phyloP scores from a whole-genome alignment of 345 rosid genomes.

The Eucalyptus caleyi region DNA sequence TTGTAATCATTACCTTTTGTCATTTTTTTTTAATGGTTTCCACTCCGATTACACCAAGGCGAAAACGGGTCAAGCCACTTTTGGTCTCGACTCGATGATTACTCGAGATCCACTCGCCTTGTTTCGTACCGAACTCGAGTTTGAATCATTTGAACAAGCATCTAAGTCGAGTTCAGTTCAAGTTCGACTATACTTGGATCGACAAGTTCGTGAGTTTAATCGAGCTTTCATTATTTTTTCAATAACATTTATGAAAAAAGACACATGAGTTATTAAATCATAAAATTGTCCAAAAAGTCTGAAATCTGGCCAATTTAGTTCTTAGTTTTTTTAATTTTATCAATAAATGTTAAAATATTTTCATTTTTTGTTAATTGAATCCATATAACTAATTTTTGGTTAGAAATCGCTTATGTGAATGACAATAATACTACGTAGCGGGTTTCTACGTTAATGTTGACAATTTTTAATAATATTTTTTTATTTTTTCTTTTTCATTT shows the following conservation, averaged over 20 bases:
- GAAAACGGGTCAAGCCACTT: neutral
- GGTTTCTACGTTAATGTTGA: rapidly evolving
- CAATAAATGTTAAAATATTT: too few species aligned
- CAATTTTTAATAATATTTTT: too few species aligned
- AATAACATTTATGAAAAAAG: too few species aligned
- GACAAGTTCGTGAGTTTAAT: neutral
- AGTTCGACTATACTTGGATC: neutral
- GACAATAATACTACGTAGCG: rapidly evolving
- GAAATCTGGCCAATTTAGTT: rapidly evolving
- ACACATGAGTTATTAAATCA: neutral
- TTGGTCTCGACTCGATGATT: neutral
- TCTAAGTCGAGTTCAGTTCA: neutral
- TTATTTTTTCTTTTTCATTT: too few species aligned
- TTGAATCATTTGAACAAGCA: neutral
- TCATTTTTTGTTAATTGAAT: rapidly evolving
- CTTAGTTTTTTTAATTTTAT: too few species aligned
- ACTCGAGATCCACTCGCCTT: neutral
- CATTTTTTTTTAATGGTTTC: neutral
- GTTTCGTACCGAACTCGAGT: neutral
- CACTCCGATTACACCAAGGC: neutral
- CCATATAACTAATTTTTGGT: rapidly evolving
- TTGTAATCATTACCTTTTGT: neutral
- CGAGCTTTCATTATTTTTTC: neutral
- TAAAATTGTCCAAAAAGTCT: rapidly evolving
- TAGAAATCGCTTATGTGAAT: rapidly evolving